Conservation (phyloP, 257 asterid species). For the Fraxinus quadrangulata region DNA sequence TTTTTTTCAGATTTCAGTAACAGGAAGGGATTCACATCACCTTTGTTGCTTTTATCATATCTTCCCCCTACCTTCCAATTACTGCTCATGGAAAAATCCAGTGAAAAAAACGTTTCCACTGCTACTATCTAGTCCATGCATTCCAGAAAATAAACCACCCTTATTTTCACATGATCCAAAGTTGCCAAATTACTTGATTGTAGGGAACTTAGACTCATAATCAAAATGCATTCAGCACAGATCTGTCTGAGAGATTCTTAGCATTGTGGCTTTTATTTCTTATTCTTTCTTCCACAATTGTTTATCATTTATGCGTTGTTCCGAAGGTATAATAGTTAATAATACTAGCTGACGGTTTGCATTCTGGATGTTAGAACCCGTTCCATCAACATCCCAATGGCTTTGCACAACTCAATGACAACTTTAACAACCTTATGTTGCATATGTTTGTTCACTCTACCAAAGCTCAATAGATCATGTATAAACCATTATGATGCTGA, state of each 20-base stretch:
- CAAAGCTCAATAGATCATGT: conserved; percentile 18
- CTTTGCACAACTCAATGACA: conserved; percentile 11
- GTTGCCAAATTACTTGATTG: background rate
- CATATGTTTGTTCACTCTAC: conserved; percentile 9
- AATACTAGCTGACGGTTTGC: background rate
- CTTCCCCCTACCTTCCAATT: conserved; percentile 6
- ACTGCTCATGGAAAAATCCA: background rate
- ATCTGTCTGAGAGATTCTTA: background rate
- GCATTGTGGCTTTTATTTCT: background rate
- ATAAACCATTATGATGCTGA: conserved; percentile 14
- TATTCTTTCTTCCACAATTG: background rate
- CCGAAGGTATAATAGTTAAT: background rate
- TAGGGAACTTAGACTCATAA: background rate
- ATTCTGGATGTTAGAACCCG: background rate
- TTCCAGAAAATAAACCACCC: conserved; percentile 9
- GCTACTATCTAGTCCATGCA: background rate
- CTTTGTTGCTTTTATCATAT: conserved; percentile 9
- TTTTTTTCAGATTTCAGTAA: background rate
- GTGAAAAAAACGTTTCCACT: conserved; percentile 2
- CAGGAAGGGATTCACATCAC: conserved; percentile 9
- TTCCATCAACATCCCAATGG: background rate
- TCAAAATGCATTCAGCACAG: background rate
- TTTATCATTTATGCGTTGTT: background rate
- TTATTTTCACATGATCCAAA: background rate
- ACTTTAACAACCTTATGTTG: conserved; percentile 2